phyloP scores from a whole-genome alignment of 108 stramenopile species.

The Cylindrotheca closterium region DNA sequence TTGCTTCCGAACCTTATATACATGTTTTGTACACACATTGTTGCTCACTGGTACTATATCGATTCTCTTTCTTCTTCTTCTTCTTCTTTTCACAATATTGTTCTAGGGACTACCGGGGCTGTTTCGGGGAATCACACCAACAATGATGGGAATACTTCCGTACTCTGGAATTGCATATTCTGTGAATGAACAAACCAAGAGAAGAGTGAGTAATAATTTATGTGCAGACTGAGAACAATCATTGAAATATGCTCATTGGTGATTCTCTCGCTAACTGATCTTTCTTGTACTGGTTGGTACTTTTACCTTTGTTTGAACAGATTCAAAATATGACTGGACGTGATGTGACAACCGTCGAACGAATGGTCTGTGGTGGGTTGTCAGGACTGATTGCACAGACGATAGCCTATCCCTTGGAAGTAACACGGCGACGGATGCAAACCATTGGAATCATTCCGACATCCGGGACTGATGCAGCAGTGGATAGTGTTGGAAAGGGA shows the following conservation, averaged over 20 bases:
- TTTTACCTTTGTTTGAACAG: conserved; percentile 7
- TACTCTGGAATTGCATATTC: conserved; percentile 95
- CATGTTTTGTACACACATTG: background rate
- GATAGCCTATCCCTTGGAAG: conserved; percentile 92
- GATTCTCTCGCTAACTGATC: too few species aligned
- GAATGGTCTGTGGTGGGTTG: conserved; percentile 85
- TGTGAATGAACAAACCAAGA: conserved; percentile 91
- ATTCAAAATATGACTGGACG: conserved; percentile 59
- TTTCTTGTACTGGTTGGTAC: background rate
- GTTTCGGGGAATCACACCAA: conserved; percentile 90
- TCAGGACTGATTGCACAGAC: conserved; percentile 91
- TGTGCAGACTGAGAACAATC: too few species aligned
- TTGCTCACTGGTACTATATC: background rate
- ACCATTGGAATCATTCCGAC: conserved; percentile 85
- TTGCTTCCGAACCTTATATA: background rate
- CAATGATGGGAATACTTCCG: conserved; percentile 92
- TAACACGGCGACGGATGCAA: conserved; percentile 95
- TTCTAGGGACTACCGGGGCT: conserved; percentile 57
- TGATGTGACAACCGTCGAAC: conserved; percentile 84
- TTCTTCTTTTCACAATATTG: background rate
- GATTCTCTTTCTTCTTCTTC: background rate
- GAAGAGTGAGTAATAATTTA: conserved; percentile 69
- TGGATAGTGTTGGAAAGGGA: conserved; percentile 42
- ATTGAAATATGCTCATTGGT: too few species aligned
- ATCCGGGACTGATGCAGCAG: conserved; percentile 69